A percentile compares a stretch with the other conserved stretches of the same genome.
Conservation (phyloP, 805 yeast genomes). For the Candida jianshihensis region DNA sequence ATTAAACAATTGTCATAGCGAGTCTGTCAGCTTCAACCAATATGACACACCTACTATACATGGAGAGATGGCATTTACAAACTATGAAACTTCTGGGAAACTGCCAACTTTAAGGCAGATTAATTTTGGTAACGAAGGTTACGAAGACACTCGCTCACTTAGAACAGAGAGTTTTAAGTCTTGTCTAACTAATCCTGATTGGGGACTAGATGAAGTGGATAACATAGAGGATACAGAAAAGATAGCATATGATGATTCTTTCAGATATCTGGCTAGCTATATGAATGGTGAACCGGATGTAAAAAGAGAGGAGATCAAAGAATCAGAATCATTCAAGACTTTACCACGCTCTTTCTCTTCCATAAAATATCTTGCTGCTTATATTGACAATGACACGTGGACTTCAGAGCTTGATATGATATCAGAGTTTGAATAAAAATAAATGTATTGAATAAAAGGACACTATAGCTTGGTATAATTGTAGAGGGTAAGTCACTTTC, state of each 20-base stretch:
- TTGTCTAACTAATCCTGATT: conserved; percentile 9
- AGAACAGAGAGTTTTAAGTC: conserved; percentile 18
- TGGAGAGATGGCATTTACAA: too few species aligned
- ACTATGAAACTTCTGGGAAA: not conserved
- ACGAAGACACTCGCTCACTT: conserved; percentile 1
- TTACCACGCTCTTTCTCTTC: conserved; percentile 29
- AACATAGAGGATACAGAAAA: conserved; percentile 1
- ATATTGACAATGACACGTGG: conserved; percentile 22
- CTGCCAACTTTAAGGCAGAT: not conserved
- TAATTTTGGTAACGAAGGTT: not conserved
- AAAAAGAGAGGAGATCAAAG: conserved; percentile 3
- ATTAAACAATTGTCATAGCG: too few species aligned
- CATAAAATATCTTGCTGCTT: conserved; percentile 27
- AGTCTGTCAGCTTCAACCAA: too few species aligned
- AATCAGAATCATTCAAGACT: conserved; percentile 11
- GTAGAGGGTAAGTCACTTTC: conserved; percentile 3
- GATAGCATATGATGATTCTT: conserved; percentile 32
- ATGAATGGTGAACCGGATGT: conserved; percentile 20
- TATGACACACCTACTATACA: too few species aligned
- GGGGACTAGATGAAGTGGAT: not conserved
- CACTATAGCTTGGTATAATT: not conserved
- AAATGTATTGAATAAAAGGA: not conserved
- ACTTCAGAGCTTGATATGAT: conserved; percentile 14
- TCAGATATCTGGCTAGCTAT: conserved; percentile 34
- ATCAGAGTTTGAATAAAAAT: not conserved